Conservation (phyloP, 768 basidiomycete species). For the Lactarius indigo region DNA sequence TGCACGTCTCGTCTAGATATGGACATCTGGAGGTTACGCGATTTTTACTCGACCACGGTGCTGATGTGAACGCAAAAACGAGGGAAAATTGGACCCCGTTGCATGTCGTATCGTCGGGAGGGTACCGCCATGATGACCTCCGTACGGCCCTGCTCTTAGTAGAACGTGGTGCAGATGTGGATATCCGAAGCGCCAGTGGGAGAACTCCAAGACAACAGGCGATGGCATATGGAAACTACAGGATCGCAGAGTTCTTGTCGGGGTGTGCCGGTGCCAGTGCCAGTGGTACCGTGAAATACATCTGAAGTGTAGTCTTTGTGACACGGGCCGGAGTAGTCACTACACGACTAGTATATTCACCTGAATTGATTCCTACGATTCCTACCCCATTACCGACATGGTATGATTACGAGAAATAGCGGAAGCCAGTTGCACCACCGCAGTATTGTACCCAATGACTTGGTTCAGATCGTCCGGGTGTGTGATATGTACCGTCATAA, state of each 20-base stretch:
- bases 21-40: background rate
- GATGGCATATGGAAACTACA: background rate
- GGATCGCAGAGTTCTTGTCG: background rate
- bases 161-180: background rate
- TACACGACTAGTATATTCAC: background rate
- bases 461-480: no score
- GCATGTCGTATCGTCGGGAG: background rate
- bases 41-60: background rate
- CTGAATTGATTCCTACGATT: background rate
- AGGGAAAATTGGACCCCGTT: background rate
- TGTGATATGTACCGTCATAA: no score
- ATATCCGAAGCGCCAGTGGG: background rate
- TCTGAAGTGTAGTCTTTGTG: background rate
- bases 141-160: background rate
- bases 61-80: background rate
- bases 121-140: background rate
- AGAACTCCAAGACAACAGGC: background rate
- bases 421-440: no score
- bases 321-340: no score
- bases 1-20: background rate
- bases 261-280: background rate
- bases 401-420: no score
- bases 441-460: no score
- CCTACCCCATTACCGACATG: no score
- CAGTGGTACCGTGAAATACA: background rate